Base-by-base conservation (phyloP, 192 early-diverging fungal genomes). In the Cetraspora pellucida region DNA sequence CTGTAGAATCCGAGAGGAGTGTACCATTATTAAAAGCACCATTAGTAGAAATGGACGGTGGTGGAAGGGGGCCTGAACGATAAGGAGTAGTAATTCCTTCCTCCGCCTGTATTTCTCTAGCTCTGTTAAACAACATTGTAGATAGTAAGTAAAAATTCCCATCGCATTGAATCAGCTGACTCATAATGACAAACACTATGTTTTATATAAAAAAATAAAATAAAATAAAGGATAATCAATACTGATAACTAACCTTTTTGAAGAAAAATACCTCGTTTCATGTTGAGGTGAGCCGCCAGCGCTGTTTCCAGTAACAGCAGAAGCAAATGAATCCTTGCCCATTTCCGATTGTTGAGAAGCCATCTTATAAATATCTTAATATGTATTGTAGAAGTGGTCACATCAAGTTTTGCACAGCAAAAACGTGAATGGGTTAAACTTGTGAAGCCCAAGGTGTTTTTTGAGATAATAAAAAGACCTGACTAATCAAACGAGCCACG, bases 31-130 rank as follows among this genome's bases (percentile, higher is more conserved):
- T 66, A 54, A 72, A 77, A 44, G 75, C 58, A 6, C 63, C 65
- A 23, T 49, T 64, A 27, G 78, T 76, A n/a, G 78, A 61, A 16
- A 60, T 37, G 9, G 58, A 69, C 3, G 79, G 79, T 9, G 59
- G 59, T 8, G 76, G 76, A 43, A 68, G 79, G 17, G 59, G 52
- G 31, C 57, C 27, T 44, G 65, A 66, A 45, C 74, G 74, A 75
- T 64, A 75, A 21, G 74, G 13, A 27, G 74, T 59, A 10, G 72
- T 75, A 27, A 80, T 80, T 25, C 79, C 79, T 46, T 80, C 79
- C 55, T 80, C 79, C 1, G 77, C 76, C 72, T 80, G 79, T 45
- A 80, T 80, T 77, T 80, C 79, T 27, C 74, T 54, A 19, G 74
- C 74, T 49, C 74, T 75, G 30, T 13, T n/a, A 44, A 45, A 11